phyloP scores from a whole-genome alignment of 2,329 filamentous ascomycete genomes.

The Fusarium circinatum region DNA sequence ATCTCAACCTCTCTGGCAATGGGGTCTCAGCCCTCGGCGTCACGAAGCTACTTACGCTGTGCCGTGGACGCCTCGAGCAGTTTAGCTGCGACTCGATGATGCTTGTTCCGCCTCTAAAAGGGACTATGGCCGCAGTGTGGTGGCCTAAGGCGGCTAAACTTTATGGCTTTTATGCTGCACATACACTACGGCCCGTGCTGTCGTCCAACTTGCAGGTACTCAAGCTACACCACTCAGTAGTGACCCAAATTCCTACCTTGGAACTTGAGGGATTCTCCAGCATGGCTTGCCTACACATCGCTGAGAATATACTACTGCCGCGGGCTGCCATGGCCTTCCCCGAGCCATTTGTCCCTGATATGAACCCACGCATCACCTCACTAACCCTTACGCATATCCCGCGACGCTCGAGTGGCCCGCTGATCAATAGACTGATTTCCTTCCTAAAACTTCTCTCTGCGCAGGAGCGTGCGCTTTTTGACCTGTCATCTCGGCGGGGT shows the following conservation, averaged over 20 bases:
- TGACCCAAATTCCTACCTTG: slow-evolving; percentile 64
- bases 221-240: slow-evolving; percentile 68
- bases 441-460: slow-evolving; percentile 59
- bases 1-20: slow-evolving; percentile 64
- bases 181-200: slow-evolving; percentile 63
- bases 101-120: slow-evolving; percentile 39
- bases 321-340: slow-evolving; percentile 60
- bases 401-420: slow-evolving; percentile 60
- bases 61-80: slow-evolving; percentile 60
- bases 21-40: slow-evolving; percentile 57
- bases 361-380: slow-evolving; percentile 64
- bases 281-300: slow-evolving; percentile 52
- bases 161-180: slow-evolving; percentile 55
- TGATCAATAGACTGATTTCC: slow-evolving; percentile 58
- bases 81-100: slow-evolving; percentile 61
- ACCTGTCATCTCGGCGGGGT: slow-evolving; percentile 49
- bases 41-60: slow-evolving; percentile 54
- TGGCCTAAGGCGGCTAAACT: slow-evolving; percentile 50
- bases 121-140: slow-evolving; percentile 34
- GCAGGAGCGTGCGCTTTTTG: slow-evolving; percentile 61
- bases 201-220: slow-evolving; percentile 64
- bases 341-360: slow-evolving; percentile 61
- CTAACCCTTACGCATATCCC: slow-evolving; percentile 66
- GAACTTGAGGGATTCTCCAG: slow-evolving; percentile 50
- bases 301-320: slow-evolving; percentile 57